phyloP scores from a whole-genome alignment of 495 filamentous ascomycete genomes.

The Hypoxylon intermedium region DNA sequence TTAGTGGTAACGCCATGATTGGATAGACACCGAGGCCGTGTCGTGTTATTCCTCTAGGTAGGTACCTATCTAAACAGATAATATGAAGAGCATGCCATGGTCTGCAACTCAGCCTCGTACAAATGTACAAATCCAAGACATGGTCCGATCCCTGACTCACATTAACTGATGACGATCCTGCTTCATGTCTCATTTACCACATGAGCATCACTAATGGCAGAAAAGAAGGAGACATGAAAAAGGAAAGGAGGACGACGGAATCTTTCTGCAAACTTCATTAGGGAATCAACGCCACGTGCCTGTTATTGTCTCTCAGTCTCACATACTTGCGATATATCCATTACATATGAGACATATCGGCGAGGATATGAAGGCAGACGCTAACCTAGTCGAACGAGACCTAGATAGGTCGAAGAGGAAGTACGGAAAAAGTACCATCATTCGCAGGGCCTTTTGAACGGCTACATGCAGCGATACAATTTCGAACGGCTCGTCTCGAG shows the following conservation, averaged over 20 bases:
- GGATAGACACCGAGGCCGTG: constrained; percentile 1
- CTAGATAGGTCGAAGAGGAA: neutral
- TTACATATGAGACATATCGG: too few relatives aligned
- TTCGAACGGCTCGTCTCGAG: constrained; percentile 30
- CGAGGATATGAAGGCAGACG: too few relatives aligned
- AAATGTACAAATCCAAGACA: constrained; percentile 41
- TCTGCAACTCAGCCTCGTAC: constrained; percentile 20
- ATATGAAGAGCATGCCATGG: constrained; percentile 2
- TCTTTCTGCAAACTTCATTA: too few relatives aligned
- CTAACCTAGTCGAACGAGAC: too few relatives aligned
- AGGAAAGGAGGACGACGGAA: too few relatives aligned
- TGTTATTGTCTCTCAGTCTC: too few relatives aligned
- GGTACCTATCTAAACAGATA: too few relatives aligned
- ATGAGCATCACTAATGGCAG: neutral
- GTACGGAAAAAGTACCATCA: neutral
- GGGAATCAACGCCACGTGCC: too few relatives aligned
- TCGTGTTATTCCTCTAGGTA: constrained; percentile 4
- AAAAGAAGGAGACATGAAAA: neutral
- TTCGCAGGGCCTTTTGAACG: too few relatives aligned
- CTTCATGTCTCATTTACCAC: constrained; percentile 19
- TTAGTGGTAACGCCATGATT: neutral
- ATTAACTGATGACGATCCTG: constrained; percentile 17
- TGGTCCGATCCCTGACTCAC: constrained; percentile 29
- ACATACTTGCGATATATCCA: too few relatives aligned
- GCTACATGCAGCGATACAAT: too few relatives aligned